Conservation (phyloP, 2,329 filamentous ascomycete species). For the Blastomyces silverae region DNA sequence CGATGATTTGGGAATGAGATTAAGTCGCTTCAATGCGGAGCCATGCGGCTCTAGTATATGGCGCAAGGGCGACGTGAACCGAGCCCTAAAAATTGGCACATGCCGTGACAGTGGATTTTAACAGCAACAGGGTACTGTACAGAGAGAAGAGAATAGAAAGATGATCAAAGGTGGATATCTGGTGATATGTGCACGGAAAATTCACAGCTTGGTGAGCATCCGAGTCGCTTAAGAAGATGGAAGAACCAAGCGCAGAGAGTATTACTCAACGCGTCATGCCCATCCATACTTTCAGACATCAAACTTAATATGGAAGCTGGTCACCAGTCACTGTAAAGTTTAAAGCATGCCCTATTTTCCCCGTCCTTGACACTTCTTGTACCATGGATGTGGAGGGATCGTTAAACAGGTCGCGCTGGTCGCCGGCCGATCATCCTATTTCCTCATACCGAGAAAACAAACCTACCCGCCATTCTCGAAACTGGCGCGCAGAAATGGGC, state of each 20-base stretch:
- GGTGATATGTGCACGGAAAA: background rate
- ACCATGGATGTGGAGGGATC: background rate
- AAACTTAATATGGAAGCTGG: background rate
- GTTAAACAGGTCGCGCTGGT: background rate
- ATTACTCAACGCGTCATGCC: too few relatives aligned
- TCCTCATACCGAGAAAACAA: conserved; percentile 39
- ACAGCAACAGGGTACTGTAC: background rate
- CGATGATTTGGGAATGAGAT: background rate
- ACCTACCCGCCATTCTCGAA: conserved; percentile 51
- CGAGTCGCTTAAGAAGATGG: background rate
- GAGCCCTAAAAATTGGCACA: background rate
- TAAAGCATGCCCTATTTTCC: background rate
- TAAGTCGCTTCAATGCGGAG: background rate
- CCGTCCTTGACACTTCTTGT: background rate
- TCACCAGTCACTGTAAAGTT: background rate
- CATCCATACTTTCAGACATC: background rate
- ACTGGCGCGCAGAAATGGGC: conserved; percentile 45
- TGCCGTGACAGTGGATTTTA: background rate
- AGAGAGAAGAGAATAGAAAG: background rate
- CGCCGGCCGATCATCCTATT: background rate
- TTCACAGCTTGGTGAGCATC: background rate
- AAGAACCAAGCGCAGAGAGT: background rate
- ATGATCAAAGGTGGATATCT: background rate
- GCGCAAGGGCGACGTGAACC: background rate
- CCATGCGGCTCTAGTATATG: background rate